Evolutionary conservation across 2,329 filamentous ascomycete genomes (phyloP), one percentile per base, ranked within the genome.

Genomic region (Alternaria rosae): DNA sequence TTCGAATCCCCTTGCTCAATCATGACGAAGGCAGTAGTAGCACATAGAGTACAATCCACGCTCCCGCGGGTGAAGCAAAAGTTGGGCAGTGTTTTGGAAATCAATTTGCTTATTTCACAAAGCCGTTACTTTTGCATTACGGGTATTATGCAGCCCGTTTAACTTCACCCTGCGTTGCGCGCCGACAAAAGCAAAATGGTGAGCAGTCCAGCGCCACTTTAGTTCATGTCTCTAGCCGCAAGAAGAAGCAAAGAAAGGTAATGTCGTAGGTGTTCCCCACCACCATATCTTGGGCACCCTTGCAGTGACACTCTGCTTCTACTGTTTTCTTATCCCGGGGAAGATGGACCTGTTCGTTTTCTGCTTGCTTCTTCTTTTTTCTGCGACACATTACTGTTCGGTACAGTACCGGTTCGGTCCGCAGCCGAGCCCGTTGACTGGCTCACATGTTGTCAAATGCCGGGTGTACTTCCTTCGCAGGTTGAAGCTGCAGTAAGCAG

Each of bases 101-200:
- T 20, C 20, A 51, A 15, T 17, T 51, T 51, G n/a, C 47, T 51
- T 51, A 23, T 51, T 51, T 35, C 47, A 35, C 13, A 51, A 51
- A 51, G 47, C 47, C 47, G 47, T 51, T 51, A 38, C 28, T 51
- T 50, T 51, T 51, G 47, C 47, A 51, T 51, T 38, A 51, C 47
- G 13, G 47, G 13, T 38, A 25, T 51, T 38, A 38, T 35, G 47
- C 30, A 35, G 47, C 47, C 28, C 47, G 47, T 51, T 51, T 51
- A n/a, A 51, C 35, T 51, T 38, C 13, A 51, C 47, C 47, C 47
- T 51, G 47, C 47, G 30, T 51, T 38, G 28, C 47, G 47, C 23
- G 32, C 13, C 30, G 47, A 15, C 35, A 38, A 51, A 51, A 51
- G 47, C 47, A 51, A 51, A 15, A 17, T 6, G 20, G 12, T 21